A percentile compares a stretch with the other conserved stretches of the same genome.
These are phyloP conservation scores for Nannizziopsis arthrosporioides DNA, from an alignment of 2,329 filamentous ascomycete species.

Conservation along the genomic window DNA sequence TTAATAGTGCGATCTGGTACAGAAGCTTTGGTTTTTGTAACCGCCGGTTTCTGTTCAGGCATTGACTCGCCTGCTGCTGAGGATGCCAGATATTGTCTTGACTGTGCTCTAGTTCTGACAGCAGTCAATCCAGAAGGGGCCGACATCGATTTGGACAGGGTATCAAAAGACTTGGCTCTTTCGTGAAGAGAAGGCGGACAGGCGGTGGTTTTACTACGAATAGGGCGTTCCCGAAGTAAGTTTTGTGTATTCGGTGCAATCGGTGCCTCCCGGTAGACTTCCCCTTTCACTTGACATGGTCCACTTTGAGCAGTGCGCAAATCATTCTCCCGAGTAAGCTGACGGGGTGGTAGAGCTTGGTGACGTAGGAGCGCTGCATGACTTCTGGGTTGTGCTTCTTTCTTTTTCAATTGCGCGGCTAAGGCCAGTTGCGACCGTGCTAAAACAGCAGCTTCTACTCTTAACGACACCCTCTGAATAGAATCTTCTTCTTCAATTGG, in stretches of 20 bases:
- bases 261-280: background rate
- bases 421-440: constrained; percentile 31
- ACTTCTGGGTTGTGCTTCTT: constrained; percentile 29
- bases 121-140: constrained; percentile 26
- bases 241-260: constrained; percentile 16
- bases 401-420: constrained; percentile 30
- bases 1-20: constrained; percentile 18
- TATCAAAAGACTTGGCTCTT: constrained; percentile 19
- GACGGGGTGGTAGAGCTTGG: constrained; percentile 29
- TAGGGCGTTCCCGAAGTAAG: constrained; percentile 30
- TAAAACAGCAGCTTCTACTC: constrained; percentile 21
- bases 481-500: constrained; percentile 16
- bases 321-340: constrained; percentile 18
- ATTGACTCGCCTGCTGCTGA: constrained; percentile 18
- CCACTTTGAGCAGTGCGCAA: background rate
- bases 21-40: constrained; percentile 8
- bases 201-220: constrained; percentile 27
- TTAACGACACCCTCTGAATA: constrained; percentile 21
- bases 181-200: constrained; percentile 27
- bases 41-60: background rate
- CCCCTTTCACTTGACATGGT: background rate
- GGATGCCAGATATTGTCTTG: constrained; percentile 26
- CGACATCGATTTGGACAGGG: constrained; percentile 25
- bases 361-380: constrained; percentile 39
- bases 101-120: constrained; percentile 35